Evolutionary conservation across 805 yeast genomes (phyloP).

Genomic region (Scheffersomyces ergatensis): DNA sequence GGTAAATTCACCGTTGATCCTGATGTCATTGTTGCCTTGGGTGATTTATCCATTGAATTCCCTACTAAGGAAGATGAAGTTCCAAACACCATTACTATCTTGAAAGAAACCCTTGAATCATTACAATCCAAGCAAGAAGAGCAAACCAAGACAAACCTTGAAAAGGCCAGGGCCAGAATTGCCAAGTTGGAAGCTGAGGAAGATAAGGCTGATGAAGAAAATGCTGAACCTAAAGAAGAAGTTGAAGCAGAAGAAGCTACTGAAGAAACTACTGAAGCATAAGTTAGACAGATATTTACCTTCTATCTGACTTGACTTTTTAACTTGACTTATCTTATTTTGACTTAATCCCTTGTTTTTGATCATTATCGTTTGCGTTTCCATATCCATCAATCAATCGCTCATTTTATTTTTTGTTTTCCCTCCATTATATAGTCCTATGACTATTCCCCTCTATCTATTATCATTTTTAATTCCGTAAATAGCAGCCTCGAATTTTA

Average conservation of each 20-base stretch:
- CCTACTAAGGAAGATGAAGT: conserved; percentile 78
- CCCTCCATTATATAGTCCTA: too few relatives aligned
- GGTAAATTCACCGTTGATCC: conserved; percentile 73
- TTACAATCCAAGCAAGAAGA: conserved; percentile 74
- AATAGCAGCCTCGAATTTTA: too few relatives aligned
- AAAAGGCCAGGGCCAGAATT: conserved; percentile 73
- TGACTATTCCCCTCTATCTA: too few relatives aligned
- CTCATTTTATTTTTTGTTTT: too few relatives aligned
- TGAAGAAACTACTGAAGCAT: conserved; percentile 1
- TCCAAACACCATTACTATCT: conserved; percentile 57
- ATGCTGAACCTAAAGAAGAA: conserved; percentile 16
- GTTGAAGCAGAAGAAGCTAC: conserved; percentile 5
- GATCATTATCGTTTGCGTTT: too few relatives aligned
- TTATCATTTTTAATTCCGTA: too few relatives aligned
- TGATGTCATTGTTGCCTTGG: conserved; percentile 70
- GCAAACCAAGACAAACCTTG: conserved; percentile 73
- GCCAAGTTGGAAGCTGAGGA: conserved; percentile 60
- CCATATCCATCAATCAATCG: too few relatives aligned
- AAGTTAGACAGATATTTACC: too few relatives aligned
- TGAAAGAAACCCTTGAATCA: conserved; percentile 69
- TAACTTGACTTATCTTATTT: neutral
- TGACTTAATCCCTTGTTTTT: neutral
- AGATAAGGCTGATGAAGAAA: conserved; percentile 40
- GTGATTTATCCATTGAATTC: conserved; percentile 71
- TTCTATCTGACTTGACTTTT: too few relatives aligned